Conservation (phyloP, 805 yeast species). For the Candida nanaspora region DNA sequence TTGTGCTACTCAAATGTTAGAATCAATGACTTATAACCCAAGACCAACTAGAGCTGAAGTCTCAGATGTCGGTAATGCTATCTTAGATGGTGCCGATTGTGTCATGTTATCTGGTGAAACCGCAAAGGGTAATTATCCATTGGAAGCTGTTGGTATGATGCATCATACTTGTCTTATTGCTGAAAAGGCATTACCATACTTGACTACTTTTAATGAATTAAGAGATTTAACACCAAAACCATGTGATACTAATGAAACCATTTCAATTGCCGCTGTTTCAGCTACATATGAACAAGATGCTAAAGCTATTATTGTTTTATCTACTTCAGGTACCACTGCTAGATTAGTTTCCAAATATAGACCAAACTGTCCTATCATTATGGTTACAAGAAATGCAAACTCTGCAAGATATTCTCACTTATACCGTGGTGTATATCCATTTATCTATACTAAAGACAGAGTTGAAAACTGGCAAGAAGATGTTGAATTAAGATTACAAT, state of each 20-base stretch:
- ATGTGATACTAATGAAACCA: slow-evolving; percentile 89
- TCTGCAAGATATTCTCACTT: slow-evolving; percentile 95
- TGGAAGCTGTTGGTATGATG: slow-evolving; percentile 98
- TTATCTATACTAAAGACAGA: slow-evolving; percentile 62
- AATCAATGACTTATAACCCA: slow-evolving; percentile 99
- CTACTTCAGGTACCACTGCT: slow-evolving; percentile 92
- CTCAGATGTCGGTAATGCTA: slow-evolving; percentile 98
- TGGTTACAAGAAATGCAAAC: slow-evolving; percentile 93
- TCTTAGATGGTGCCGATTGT: slow-evolving; percentile 99
- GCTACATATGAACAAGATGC: slow-evolving; percentile 96
- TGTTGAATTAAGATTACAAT: slow-evolving; percentile 89
- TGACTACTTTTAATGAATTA: slow-evolving; percentile 74
- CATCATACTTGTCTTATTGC: slow-evolving; percentile 95
- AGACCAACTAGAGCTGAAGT: slow-evolving; percentile 99
- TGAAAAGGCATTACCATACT: slow-evolving; percentile 93
- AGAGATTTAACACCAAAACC: slow-evolving; percentile 83
- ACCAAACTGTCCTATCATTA: slow-evolving; percentile 94
- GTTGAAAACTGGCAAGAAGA: slow-evolving; percentile 91
- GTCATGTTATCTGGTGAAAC: slow-evolving; percentile 99
- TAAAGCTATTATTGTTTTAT: slow-evolving; percentile 92
- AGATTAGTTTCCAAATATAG: slow-evolving; percentile 96
- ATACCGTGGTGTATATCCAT: slow-evolving; percentile 98
- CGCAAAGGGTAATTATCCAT: slow-evolving; percentile 98
- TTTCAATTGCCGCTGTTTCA: slow-evolving; percentile 94
- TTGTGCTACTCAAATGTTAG: slow-evolving; percentile 99